Evolutionary conservation across 345 rosid genomes (phyloP), one percentile per base, ranked within the genome.

Genomic region (Barbarea vulgaris): DNA sequence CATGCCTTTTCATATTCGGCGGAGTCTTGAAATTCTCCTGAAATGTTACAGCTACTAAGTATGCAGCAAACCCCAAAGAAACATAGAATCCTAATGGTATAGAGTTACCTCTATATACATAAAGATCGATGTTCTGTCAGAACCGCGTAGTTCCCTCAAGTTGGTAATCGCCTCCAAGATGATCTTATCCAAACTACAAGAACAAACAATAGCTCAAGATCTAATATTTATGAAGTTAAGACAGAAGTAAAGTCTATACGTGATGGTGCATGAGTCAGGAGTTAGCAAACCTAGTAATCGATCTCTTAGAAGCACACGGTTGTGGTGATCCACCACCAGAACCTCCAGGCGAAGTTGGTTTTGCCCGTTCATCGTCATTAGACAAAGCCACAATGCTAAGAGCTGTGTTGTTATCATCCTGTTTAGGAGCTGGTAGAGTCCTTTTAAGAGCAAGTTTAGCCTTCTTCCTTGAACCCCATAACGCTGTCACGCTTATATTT

Each of bases 401-500:
- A 50, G 85, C 58, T 77, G 83, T 19, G 55, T 80, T 81, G 54
- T 80, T 81, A 41, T 79, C 83, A 60, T 86, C 90, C 37, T 77
- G 89, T 83, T 79, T 88, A 67, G 84, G 59, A 19, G 76, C 81
- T 28, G 72, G 69, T 2, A 73, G 83, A 72, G 73, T 75, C 82
- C 82, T 88, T 83, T 84, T 93, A 66, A 87, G 86, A 0, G 94
- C 90, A 78, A 91, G 84, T 81, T 89, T 91, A 62, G 96, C 90
- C 81, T 89, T 96, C 81, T 89, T 91, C 73, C 98, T 87, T 14
- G 99, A 91, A 17, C 88, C 88, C 97, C 99, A 87, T 84, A 83
- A 87, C 21, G 91, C 91, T 59, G 94, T 93, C 30, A 91, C 98
- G 72, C 92, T 93, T 81, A 96, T 96, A 77, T 96, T 96, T 82